Base-by-base conservation (phyloP, 495 filamentous ascomycete genomes). In the Evernia prunastri region DNA sequence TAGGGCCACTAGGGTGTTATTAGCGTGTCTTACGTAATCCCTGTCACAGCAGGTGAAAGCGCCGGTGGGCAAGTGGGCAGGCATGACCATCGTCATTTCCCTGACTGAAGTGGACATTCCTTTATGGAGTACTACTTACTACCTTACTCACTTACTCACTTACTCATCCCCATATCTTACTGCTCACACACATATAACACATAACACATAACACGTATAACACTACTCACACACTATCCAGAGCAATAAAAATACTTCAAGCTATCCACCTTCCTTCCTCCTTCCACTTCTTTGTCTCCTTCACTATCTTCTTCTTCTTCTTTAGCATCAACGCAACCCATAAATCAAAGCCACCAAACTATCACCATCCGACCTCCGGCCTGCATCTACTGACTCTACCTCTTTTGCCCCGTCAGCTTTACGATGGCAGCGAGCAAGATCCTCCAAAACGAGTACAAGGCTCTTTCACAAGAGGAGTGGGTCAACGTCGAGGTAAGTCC, bases 391-490 rank as follows among this genome's bases (percentile, higher is more conserved):
- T 27, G 15, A 54, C 15, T 54, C 12, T 51, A 29, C 25, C 4
- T 9, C 17, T 35, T 17, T 33, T 51, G 12, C 15, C 47, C 23
- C 3, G 11, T 20, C 51, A 54, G 51, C 51, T 54, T 23, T 6
- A 54, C 17, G 12, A 82, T 82, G 80, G 88, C 92, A 33, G 51
- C 10, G 89, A 91, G 73, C 86, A 89, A 54, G 51, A 88, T 94
- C 39, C 82, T 98, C 39, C 91, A 94, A 89, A 86, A 86, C 61
- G 94, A 97, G 80, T 89, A 88, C 81, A 91, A 91, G 75, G 77
- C 83, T 20, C 82, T 97, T 11, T 80, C 84, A 15, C 86, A 91
- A 70, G 93, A 97, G 80, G 88, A 89, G 69, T 98, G 94, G 94
- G 90, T 95, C 36, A 84, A 96, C 70, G 88, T 96, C 68, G 86